Conservation (phyloP, 2,329 filamentous ascomycete species). For the Claviceps citrina region DNA sequence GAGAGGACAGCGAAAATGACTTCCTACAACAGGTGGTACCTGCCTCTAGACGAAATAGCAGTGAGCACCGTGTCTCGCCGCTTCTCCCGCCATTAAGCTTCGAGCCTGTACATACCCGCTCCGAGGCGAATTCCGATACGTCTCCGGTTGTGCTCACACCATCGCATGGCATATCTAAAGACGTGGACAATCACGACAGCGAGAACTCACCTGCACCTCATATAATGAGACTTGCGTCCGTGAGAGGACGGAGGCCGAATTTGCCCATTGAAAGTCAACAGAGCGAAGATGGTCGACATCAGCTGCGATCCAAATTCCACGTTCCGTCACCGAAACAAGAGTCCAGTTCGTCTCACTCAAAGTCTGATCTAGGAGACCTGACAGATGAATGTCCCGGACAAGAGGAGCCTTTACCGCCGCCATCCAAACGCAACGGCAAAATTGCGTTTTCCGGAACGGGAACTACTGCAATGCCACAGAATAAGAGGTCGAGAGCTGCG, state of each 20-base stretch:
- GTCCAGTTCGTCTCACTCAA: not conserved
- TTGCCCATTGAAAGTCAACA: not conserved
- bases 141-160: constrained; percentile 37
- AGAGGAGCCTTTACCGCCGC: not conserved
- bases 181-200: not conserved
- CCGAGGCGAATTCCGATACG: constrained; percentile 37
- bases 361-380: not conserved
- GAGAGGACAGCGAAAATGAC: not conserved
- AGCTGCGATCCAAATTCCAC: constrained; percentile 7
- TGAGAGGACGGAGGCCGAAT: not conserved
- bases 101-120: constrained; percentile 12
- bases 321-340: constrained; percentile 2
- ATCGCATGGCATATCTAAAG: constrained; percentile 19
- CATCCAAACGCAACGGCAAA: not conserved
- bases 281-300: not conserved
- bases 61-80: not conserved
- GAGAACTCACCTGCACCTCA: constrained; percentile 1
- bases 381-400: not conserved
- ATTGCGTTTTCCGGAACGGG: not conserved
- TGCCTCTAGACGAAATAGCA: not conserved
- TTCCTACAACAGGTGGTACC: constrained; percentile 14
- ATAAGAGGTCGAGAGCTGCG: not conserved
- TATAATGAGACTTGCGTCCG: constrained; percentile 5
- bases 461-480: not conserved
- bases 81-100: constrained; percentile 30